A percentile compares a stretch with the other conserved stretches of the same genome.
phyloP scores from a whole-genome alignment of 1,284 basidiomycete species.

The Amylostereum areolatum region DNA sequence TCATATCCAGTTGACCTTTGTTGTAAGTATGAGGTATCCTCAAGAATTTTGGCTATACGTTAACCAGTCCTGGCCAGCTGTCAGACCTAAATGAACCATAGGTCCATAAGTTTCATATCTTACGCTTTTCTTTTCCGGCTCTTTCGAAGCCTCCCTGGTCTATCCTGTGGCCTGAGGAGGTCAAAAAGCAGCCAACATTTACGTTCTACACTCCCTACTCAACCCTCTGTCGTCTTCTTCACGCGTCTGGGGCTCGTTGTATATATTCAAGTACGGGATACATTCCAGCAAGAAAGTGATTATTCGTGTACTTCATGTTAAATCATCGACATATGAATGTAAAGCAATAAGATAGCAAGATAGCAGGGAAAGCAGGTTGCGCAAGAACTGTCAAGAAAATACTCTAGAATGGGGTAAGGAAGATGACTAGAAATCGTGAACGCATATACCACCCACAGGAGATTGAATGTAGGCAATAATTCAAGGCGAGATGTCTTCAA shows the following conservation, averaged over 20 bases:
- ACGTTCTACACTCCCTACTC: neutral
- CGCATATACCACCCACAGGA: neutral
- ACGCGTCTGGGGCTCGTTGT: neutral
- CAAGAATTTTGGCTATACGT: too few relatives aligned
- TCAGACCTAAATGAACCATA: too few relatives aligned
- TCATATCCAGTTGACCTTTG: too few relatives aligned
- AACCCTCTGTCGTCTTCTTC: neutral
- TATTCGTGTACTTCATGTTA: neutral
- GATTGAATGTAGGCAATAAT: neutral
- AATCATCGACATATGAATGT: neutral
- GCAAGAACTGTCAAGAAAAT: too few relatives aligned
- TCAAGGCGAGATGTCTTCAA: neutral
- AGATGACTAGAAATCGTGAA: too few relatives aligned
- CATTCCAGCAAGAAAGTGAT: neutral
- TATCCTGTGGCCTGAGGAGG: neutral
- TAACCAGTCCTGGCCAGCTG: too few relatives aligned
- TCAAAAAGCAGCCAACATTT: slow-evolving; percentile 2
- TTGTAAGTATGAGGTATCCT: too few relatives aligned
- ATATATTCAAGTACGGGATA: neutral
- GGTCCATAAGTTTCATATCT: too few relatives aligned
- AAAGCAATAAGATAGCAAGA: neutral
- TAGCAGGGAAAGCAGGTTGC: neutral
- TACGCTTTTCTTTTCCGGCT: neutral
- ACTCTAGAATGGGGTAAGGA: too few relatives aligned
- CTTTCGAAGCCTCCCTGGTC: slow-evolving; percentile 1